Evolutionary conservation across 2,329 filamentous ascomycete genomes (phyloP).

Genomic region (Pestalotiopsis sp.): DNA sequence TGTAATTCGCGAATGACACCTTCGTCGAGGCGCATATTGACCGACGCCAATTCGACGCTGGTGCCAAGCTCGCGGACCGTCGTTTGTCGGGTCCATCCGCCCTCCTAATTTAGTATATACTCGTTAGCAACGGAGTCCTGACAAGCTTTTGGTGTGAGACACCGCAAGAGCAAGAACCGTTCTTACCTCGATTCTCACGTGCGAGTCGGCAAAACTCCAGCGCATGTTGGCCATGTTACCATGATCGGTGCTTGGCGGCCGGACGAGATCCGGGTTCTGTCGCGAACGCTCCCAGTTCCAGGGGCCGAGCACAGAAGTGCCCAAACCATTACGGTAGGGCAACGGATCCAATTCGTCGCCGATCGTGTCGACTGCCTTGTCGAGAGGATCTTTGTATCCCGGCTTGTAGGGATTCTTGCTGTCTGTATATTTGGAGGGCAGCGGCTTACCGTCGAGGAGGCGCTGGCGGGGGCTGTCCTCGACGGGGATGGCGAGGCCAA

Average conservation of each 20-base stretch:
- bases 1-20: conserved; percentile 78
- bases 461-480: conserved; percentile 59
- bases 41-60: conserved; percentile 72
- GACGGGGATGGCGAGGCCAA: conserved; percentile 30
- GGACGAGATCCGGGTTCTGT: conserved; percentile 72
- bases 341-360: conserved; percentile 65
- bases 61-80: conserved; percentile 67
- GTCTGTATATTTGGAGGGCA: conserved; percentile 46
- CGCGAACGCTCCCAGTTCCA: conserved; percentile 69
- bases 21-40: conserved; percentile 77
- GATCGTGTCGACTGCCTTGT: conserved; percentile 63
- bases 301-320: conserved; percentile 69
- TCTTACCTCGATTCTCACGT: conserved; percentile 63
- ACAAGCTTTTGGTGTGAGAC: neutral
- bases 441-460: conserved; percentile 50
- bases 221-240: conserved; percentile 72
- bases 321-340: conserved; percentile 66
- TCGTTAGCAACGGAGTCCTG: neutral
- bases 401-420: conserved; percentile 59
- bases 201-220: conserved; percentile 71
- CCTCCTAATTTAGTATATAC: conserved; percentile 52
- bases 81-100: conserved; percentile 77
- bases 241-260: conserved; percentile 74
- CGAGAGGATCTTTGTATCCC: conserved; percentile 62
- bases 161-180: neutral